phyloP scores from a whole-genome alignment of 495 filamentous ascomycete species.

The Talaromyces borbonicus region DNA sequence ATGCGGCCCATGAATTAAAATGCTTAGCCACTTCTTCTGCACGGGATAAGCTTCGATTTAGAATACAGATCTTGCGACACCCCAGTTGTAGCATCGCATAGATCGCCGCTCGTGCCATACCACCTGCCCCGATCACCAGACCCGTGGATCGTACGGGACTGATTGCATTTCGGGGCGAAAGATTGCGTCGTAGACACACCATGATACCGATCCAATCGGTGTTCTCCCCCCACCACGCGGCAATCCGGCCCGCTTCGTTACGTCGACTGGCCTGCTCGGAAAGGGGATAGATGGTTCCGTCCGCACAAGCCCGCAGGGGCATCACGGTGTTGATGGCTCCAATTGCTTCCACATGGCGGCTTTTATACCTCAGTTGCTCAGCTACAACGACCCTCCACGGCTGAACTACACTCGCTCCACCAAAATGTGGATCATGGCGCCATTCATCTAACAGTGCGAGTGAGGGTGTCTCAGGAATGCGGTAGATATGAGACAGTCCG shows the following conservation, averaged over 20 bases:
- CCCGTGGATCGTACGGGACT: constrained; percentile 55
- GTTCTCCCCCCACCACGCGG: constrained; percentile 72
- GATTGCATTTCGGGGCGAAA: constrained; percentile 71
- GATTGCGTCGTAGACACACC: constrained; percentile 58
- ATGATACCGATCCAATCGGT: constrained; percentile 76
- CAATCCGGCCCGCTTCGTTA: constrained; percentile 53
- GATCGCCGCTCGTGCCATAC: constrained; percentile 71
- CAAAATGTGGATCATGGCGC: constrained; percentile 55
- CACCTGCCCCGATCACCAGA: constrained; percentile 69
- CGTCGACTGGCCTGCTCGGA: constrained; percentile 51
- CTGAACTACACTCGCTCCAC: constrained; percentile 61
- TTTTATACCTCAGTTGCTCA: constrained; percentile 55
- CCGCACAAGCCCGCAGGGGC: constrained; percentile 52
- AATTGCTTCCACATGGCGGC: constrained; percentile 67
- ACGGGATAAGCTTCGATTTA: constrained; percentile 54
- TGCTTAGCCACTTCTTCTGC: constrained; percentile 60
- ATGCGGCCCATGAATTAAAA: constrained; percentile 52
- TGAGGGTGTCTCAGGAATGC: constrained; percentile 51
- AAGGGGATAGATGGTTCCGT: constrained; percentile 56
- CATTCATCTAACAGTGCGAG: constrained; percentile 55
- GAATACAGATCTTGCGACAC: constrained; percentile 69
- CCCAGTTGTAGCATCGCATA: constrained; percentile 73
- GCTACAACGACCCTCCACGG: constrained; percentile 71
- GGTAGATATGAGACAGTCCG: constrained; percentile 64
- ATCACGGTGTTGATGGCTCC: constrained; percentile 78